Evolutionary conservation across 768 basidiomycete species (phyloP), one percentile per base, ranked within the genome.

Genomic region (Lactarius deliciosus): DNA sequence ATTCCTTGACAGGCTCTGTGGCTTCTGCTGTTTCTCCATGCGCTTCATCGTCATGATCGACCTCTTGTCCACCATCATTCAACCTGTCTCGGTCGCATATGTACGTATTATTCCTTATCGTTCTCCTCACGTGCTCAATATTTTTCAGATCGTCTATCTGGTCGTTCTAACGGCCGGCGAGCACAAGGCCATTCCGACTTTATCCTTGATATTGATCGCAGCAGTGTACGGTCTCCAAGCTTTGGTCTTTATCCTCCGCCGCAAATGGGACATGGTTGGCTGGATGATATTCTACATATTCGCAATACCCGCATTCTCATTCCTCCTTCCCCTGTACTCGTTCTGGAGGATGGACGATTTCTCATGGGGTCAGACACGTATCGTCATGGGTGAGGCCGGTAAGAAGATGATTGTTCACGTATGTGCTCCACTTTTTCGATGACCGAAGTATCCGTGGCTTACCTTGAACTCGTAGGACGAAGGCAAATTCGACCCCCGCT

Each of bases 21-120:
- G 94, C 69, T 97, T 98, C 86, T 98, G 96, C 75, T 96, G 94
- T 81, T 98, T 98, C 84, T 97, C 94, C 0, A 98, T 99, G 97
- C 87, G 96, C 15, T 98, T 98, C 75, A 81, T 98, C 43, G 96
- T 98, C 73, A 92, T 99, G 86, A 91, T 99, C 72, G 97, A 98
- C 79, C 79, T 98, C 61, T 75, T 99, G 41, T 94, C 92, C 15
- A 94, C 92, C 2, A 74, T 95, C 62, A 89, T 88, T 32, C 89
- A 90, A 65, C 92, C 93, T 1, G 90, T 95, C 71, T 92, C 89
- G 1, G 90, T 94, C 22, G 92, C 87, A 22, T 97, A 96, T 72
- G 94, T 96, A 74, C 74, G 94, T 85, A 2, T n/a, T 28, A 22
- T 3, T 3, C 20, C 5, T 22, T 53, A 47, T 40, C 45, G 60